Percentiles rank a stretch among this genome's conserved stretches.
phyloP scores from a whole-genome alignment of 352 stramenopile species.

The Globisporangium mamillatum region DNA sequence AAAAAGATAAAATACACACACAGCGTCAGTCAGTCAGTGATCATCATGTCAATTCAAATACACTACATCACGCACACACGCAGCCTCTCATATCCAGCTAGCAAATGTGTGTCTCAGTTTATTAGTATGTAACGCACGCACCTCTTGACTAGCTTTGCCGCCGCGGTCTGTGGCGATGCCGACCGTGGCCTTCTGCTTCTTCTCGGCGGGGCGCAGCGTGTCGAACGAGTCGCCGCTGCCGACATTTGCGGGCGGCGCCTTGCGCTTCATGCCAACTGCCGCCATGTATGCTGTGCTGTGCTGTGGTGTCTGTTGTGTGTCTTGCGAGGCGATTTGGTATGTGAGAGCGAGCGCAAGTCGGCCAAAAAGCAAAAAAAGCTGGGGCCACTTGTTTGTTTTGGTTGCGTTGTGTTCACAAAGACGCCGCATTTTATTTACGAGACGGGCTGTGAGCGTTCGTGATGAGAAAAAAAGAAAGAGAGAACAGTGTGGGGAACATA shows the following conservation, averaged over 20 bases:
- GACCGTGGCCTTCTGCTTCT: slow-evolving; percentile 50
- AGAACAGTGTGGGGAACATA: neutral
- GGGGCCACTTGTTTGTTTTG: neutral
- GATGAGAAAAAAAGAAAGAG: slow-evolving; percentile 7
- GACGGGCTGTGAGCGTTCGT: neutral
- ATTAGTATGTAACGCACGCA: slow-evolving; percentile 19
- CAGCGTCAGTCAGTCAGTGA: neutral
- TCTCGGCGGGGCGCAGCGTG: slow-evolving; percentile 16
- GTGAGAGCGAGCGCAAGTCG: neutral
- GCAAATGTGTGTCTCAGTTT: neutral
- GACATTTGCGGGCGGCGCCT: slow-evolving; percentile 22
- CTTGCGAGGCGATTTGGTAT: slow-evolving; percentile 5
- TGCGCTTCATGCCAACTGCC: slow-evolving; percentile 33
- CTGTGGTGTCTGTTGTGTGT: neutral
- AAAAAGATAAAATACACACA: neutral
- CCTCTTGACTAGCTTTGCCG: slow-evolving; percentile 75
- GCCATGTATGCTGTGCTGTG: neutral
- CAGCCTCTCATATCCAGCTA: neutral
- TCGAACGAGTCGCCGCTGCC: slow-evolving; percentile 18
- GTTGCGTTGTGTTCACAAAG: slow-evolving; percentile 8
- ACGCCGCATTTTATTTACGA: slow-evolving; percentile 7
- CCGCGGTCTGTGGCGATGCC: slow-evolving; percentile 69
- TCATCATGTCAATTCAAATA: neutral
- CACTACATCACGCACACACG: neutral
- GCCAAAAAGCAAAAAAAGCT: neutral